Base-by-base conservation (phyloP, 1,284 basidiomycete species). In the Sanguinoderma infundibulare region DNA sequence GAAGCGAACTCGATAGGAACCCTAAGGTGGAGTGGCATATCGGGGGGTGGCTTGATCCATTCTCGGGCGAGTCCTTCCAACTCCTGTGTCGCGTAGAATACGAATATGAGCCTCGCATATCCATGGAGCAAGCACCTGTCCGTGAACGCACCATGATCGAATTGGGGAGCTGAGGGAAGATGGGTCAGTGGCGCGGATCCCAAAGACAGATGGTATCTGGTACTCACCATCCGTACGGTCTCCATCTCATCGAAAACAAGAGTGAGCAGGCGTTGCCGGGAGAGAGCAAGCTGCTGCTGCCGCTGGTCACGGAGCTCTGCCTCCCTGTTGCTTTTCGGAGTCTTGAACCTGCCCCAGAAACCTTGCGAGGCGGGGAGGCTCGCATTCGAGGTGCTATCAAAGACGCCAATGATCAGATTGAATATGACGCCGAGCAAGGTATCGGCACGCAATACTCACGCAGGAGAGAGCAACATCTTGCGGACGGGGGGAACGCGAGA, bases 1-100 rank as follows among this genome's bases (percentile, higher is more conserved):
- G 91, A 91, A 2, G 89, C 91, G 75, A 83, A 92, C 75, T 94
- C 91, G n/a, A 90, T 87, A 2, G 91, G 91, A 0, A 93, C 85
- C 42, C 91, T 87, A 54, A 94, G 76, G 66, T 81, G 81, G 77
- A 92, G 91, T 44, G 82, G 73, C 39, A 85, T 87, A 72, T 89
- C 90, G 57, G 90, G 89, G 17, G 91, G 90, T 28, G 91, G 91
- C 70, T 90, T 92, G 49, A 87, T 86, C 91, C 91, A 94, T 61
- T 92, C 89, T 70, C 88, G 80, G n/a, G 90, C 91, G 46, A 89
- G 79, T 28, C 80, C 83, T 67, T 91, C 89, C 30, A 93, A 83
- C 75, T 93, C 91, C 92, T 94, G 67, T 5, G 32, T n/a, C n/a
- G 32, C 46, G 42, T 9, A 14, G 35, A 15, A 12, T 22, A 42